phyloP scores from a whole-genome alignment of 257 asterid genomes.

The Lycium barbarum region DNA sequence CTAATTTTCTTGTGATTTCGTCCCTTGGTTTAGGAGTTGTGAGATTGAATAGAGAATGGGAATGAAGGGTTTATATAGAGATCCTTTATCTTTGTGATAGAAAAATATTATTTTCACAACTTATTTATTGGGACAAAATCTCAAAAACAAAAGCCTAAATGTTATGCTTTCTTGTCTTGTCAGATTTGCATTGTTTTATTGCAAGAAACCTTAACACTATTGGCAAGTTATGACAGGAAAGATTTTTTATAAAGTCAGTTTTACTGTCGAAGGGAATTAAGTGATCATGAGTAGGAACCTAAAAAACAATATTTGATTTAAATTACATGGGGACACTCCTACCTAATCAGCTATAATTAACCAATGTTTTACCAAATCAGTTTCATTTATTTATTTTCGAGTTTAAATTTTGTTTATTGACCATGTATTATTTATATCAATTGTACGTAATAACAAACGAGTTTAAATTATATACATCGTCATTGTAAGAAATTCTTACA shows the following conservation, averaged over 20 bases:
- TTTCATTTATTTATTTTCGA: not conserved
- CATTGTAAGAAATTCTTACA: no score
- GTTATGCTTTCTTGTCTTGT: slow-evolving; percentile 11
- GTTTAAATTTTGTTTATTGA: not conserved
- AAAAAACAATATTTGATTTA: no score
- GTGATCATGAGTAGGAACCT: no score
- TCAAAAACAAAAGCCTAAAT: not conserved
- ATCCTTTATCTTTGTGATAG: no score
- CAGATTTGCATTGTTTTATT: not conserved
- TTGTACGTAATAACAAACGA: no score
- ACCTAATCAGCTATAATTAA: not conserved
- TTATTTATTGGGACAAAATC: no score
- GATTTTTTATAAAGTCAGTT: not conserved
- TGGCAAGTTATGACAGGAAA: not conserved
- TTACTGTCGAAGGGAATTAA: not conserved
- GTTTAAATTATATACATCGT: no score
- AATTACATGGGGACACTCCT: not conserved
- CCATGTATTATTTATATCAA: not conserved
- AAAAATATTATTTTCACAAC: no score
- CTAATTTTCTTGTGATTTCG: not conserved
- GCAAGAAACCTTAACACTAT: not conserved
- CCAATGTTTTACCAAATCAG: not conserved
- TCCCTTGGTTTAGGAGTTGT: not conserved
- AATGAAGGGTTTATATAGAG: no score
- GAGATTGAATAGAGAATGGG: no score